Base-by-base conservation (phyloP, 257 asterid species). In the Osmanthus fragrans region DNA sequence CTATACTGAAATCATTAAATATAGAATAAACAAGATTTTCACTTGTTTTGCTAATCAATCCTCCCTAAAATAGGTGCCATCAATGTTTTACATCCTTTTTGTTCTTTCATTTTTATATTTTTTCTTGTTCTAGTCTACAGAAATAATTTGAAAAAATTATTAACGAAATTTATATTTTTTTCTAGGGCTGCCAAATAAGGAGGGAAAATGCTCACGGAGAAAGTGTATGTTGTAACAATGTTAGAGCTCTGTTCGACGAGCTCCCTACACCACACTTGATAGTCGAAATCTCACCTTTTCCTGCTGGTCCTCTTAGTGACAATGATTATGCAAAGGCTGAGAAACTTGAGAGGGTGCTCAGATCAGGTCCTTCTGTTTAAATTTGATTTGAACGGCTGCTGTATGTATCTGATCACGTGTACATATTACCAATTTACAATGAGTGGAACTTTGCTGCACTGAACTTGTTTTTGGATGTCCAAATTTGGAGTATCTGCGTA, bases 151-250 rank as follows among this genome's bases (percentile, higher is more conserved):
- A 40, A 9, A 33, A 74, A 9, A 37, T 15, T 54, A 36, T 19
- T 23, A 10, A 23, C 8, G 11, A 36, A 71, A 49, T 65, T 54
- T 45, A 23, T 8, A 75, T 64, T 19, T 70, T 80, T 70, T 23
- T 72, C 29, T 56, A 92, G 97, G 99, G 99, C 58, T 94, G 99
- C 87, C 99, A 92, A 82, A 94, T 94, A 33, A 87, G 97, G 86
- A 90, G 99, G 84, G 96, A 94, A 82, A 94, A 75, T 79, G 99
- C 99, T 76, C 99, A 94, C 58, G 97, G 99, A 79, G 97, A 94
- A 87, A 92, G 86, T 8, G 97, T 94, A 1, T 94, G 99, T 63
- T 92, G 97, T 79, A 94, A 94, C 92, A 94, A 92, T 11, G 99
- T 94, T 33, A 88, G 97, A 16, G 99, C 99, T 4, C 77, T 94